Conservation (phyloP, 495 filamentous ascomycete genomes). For the Trichoderma orchidacearum region DNA sequence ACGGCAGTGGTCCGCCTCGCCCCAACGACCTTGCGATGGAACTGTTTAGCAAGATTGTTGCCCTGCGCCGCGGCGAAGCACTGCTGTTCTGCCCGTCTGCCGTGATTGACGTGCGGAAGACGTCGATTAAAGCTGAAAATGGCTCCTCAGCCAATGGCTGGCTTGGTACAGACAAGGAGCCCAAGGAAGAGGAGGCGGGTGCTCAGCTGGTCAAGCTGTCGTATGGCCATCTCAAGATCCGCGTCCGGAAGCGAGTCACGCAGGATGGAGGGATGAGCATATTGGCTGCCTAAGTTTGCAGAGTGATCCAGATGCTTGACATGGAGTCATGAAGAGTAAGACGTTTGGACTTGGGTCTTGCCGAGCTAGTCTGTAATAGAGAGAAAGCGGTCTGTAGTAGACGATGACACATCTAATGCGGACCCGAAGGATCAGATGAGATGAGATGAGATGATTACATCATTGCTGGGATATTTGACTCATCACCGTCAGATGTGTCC, state of each 20-base stretch:
- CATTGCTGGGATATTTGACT: too few relatives aligned
- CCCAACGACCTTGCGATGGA: slow-evolving; percentile 15
- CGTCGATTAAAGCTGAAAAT: neutral
- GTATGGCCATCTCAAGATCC: slow-evolving; percentile 25
- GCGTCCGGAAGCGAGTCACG: slow-evolving; percentile 37
- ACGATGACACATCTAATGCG: too few relatives aligned
- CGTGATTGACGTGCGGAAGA: slow-evolving; percentile 25
- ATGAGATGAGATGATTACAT: too few relatives aligned
- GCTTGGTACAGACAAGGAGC: neutral
- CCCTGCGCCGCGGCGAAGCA: slow-evolving; percentile 47
- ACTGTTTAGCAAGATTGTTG: slow-evolving; percentile 43
- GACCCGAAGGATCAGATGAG: too few relatives aligned
- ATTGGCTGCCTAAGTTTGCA: slow-evolving; percentile 17
- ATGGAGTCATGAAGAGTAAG: too few relatives aligned
- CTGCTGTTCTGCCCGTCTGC: slow-evolving; percentile 52
- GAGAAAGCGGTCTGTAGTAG: too few relatives aligned
- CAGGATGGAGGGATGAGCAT: slow-evolving; percentile 45
- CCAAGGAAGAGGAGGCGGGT: slow-evolving; percentile 1
- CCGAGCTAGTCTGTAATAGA: too few relatives aligned
- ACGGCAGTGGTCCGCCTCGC: slow-evolving; percentile 4
- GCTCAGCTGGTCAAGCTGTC: neutral
- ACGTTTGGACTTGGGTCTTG: too few relatives aligned
- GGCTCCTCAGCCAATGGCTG: neutral
- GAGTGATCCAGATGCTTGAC: neutral
- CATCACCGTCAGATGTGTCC: too few relatives aligned